phyloP scores from a whole-genome alignment of 2,329 filamentous ascomycete species.

The Phyllosticta citriasiana region DNA sequence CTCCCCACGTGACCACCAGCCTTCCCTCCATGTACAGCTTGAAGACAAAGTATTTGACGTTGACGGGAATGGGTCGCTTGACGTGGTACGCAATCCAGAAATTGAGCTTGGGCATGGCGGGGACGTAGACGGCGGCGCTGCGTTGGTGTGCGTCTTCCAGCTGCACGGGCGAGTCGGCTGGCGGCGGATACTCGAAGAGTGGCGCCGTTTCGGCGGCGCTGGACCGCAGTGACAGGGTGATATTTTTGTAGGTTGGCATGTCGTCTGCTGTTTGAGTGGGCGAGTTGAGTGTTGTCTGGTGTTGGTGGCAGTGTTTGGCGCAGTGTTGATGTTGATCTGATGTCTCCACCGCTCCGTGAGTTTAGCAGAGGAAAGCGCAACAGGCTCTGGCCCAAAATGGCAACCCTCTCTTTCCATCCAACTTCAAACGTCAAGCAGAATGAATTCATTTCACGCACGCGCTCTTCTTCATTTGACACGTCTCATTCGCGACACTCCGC shows the following conservation, averaged over 20 bases:
- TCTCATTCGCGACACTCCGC: no score
- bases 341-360: no score
- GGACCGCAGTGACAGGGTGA: constrained; percentile 7
- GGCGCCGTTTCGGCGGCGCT: constrained; percentile 1
- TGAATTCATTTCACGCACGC: no score
- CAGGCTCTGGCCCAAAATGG: no score
- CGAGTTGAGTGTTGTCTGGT: background rate
- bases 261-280: background rate
- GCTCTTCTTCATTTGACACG: no score
- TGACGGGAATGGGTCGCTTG: constrained; percentile 1
- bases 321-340: no score
- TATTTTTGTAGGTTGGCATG: constrained; percentile 8
- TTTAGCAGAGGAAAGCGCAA: no score
- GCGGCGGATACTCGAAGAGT: constrained; percentile 5
- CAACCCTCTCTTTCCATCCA: no score
- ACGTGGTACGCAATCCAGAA: constrained; percentile 10
- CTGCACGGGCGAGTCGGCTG: background rate
- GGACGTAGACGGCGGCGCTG: constrained; percentile 3
- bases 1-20: constrained; percentile 35
- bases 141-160: background rate
- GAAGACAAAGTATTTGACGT: constrained; percentile 30
- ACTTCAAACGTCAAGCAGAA: no score
- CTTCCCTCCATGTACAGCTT: constrained; percentile 34
- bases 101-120: background rate
- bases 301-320: no score